Base-by-base conservation (phyloP, 2,329 filamentous ascomycete genomes). In the Penicillium sp. region DNA sequence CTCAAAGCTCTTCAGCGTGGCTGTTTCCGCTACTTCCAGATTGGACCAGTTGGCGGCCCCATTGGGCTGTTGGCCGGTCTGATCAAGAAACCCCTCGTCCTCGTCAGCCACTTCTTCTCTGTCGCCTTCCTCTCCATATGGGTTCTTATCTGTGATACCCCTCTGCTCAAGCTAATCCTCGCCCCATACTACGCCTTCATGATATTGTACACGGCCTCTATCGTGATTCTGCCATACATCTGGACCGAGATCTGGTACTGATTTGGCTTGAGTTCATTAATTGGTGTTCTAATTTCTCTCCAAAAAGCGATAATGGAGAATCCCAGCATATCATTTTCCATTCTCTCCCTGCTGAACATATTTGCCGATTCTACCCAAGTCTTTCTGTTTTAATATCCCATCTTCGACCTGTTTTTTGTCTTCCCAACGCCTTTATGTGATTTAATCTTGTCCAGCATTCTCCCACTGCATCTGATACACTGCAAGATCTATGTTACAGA, bases 31-130 rank as follows among this genome's bases (percentile, higher is more conserved):
- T 99, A 99, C 77, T 99, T 99, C 79, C 82, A 91, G 72, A 82
- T 81, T 35, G 88, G 88, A 42, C 84, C 87, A 48, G 84, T 91
- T 23, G 86, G 90, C 61, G 91, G 89, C 35, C 94, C 94, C 3
- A 86, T 89, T 45, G 89, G 90, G 31, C 79, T 99, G 59, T 81
- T 99, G 9, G 91, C 86, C 0, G 94, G 92, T 15, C 83, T 97
- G 57, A 87, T 96, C 64, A 84, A 87, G 49, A 84, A 87, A 53
- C 94, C 94, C 0, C 75, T 87, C 51, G 83, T 92, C 39, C 85
- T 99, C 39, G 87, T 94, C 66, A 90, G 89, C 73, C 94, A 99
- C 77, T 99, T 99, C 79, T 99, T 97, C 78, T 85, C 87, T 29
- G 94, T 99, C 33, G 94, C 94, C 3, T 86, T 97, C 65, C 84